Percentiles rank a stretch among this genome's conserved stretches.
phyloP scores from a whole-genome alignment of 2,329 filamentous ascomycete species.

The Apiospora arundinis region DNA sequence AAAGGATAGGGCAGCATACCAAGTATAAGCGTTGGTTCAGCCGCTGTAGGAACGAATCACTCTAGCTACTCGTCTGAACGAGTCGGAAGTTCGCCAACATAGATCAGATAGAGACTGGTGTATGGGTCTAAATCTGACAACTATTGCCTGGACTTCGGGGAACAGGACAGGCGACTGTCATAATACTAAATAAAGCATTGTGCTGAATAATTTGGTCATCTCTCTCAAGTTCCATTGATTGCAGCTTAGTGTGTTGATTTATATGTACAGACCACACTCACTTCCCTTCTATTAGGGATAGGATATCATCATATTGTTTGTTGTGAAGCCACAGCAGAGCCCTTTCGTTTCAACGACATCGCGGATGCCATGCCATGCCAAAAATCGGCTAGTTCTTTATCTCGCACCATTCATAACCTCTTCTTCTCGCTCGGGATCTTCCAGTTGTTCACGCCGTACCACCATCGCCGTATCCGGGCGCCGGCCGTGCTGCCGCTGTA shows the following conservation, averaged over 20 bases:
- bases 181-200: conserved; percentile 1
- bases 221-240: neutral
- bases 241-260: neutral
- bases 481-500: conserved; percentile 80
- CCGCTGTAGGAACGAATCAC: neutral
- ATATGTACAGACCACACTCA: neutral
- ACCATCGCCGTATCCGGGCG: conserved; percentile 84
- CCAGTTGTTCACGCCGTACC: conserved; percentile 96
- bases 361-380: neutral
- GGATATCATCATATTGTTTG: neutral
- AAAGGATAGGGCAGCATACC: neutral
- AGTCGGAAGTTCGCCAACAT: neutral
- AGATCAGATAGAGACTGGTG: conserved; percentile 15
- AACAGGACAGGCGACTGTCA: neutral
- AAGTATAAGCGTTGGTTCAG: neutral
- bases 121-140: conserved; percentile 14
- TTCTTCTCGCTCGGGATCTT: conserved; percentile 58
- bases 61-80: conserved; percentile 2
- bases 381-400: neutral
- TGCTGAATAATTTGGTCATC: neutral
- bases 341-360: neutral
- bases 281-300: neutral
- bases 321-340: neutral
- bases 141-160: neutral
- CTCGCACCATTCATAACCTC: conserved; percentile 8